A percentile compares a stretch with the other conserved stretches of the same genome.
Evolutionary conservation across 176 grass and related monocot species (phyloP).

Genomic region (Ensete glaucum): DNA sequence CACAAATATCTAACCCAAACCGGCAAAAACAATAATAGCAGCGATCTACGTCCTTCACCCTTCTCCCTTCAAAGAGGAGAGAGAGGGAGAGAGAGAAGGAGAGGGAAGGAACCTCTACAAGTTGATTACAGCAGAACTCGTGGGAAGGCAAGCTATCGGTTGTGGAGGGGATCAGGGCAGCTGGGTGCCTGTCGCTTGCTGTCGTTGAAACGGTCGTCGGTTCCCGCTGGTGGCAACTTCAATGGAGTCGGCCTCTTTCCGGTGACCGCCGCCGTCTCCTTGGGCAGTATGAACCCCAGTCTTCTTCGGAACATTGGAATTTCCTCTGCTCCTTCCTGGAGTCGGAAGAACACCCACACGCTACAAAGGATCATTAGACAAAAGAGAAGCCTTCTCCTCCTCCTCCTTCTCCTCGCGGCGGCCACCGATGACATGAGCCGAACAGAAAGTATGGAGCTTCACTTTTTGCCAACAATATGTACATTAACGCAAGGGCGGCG

Average conservation of each 20-base stretch:
- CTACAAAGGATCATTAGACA: not conserved
- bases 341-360: not conserved
- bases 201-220: constrained; percentile 6
- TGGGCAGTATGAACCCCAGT: too few relatives aligned
- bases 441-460: not conserved
- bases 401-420: not conserved
- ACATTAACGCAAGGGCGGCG: too few relatives aligned
- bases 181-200: constrained; percentile 28
- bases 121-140: too few relatives aligned
- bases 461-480: too few relatives aligned
- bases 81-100: too few relatives aligned
- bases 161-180: constrained; percentile 39
- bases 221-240: not conserved
- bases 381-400: too few relatives aligned
- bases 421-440: not conserved
- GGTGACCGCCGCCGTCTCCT: not conserved
- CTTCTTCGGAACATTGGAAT: too few relatives aligned
- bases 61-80: too few relatives aligned
- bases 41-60: too few relatives aligned
- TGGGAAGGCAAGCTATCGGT: constrained; percentile 14
- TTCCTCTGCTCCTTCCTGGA: not conserved
- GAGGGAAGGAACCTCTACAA: too few relatives aligned
- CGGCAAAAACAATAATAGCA: too few relatives aligned
- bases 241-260: constrained; percentile 15
- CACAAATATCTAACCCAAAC: too few relatives aligned